Evolutionary conservation across 2,329 filamentous ascomycete genomes (phyloP), one percentile per base, ranked within the genome.

Genomic region (Apiospora arundinis): DNA sequence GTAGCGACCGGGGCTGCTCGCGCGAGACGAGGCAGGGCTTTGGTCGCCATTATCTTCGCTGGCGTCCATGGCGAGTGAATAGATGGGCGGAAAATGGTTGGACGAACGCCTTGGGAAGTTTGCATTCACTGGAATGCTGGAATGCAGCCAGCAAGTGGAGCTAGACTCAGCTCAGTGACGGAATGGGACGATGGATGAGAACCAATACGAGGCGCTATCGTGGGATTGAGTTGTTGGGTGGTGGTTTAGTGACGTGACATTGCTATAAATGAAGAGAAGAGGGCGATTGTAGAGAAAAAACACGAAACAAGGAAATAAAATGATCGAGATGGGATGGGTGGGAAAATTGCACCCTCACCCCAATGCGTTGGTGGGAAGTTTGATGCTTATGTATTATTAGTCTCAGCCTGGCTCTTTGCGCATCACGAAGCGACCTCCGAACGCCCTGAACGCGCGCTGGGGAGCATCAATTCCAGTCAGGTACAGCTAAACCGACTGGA

Each of bases 11-110:
- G 71, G 71, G 56, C 69, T 72, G 45, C 69, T 67, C 25, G 69
- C 69, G n/a, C 71, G 71, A 48, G 71, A 72, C 45, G 71, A 69
- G 65, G 46, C 67, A n/a, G 67, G 45, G 32, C 37, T 69, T 44
- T 69, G 69, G 56, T 72, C 71, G 69, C 71, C 71, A 69, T 72
- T 72, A 42, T 69, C 71, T 23, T 72, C 71, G 56, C 52, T 63
- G 49, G 28, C 37, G 44, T 40, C 69, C 68, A 72, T 72, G 70
- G 37, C 65, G 56, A n/a, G 32, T n/a, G 56, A 40, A 63, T 63
- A 40, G 32, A 40, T 32, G 9, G 8, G 32, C 18, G 18, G 12
- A 21, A 40, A 63, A n/a, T 63, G 56, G 37, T 40, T 63, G 56
- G 32, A 28, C 40, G 56, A n/a, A n/a, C 32, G 56, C 28, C 16